Evolutionary conservation across 345 rosid species (phyloP).

Genomic region (Erucastrum elatum): DNA sequence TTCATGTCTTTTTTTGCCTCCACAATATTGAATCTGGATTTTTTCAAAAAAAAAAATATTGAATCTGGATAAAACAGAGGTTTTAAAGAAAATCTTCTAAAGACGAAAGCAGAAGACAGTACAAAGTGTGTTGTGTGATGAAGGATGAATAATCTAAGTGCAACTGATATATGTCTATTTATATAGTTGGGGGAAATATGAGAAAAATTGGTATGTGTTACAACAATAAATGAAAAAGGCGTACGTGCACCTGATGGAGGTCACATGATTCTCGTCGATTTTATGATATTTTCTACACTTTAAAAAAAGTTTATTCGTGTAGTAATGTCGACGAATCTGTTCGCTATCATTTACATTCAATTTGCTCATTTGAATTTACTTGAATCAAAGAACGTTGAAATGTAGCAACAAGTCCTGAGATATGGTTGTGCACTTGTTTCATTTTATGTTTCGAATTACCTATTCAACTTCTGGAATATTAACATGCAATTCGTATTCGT

Average conservation of each 20-base stretch:
- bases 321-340: not conserved
- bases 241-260: slow-evolving; percentile 42
- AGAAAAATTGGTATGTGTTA: slow-evolving; percentile 1
- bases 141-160: slow-evolving; percentile 9
- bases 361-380: slow-evolving; percentile 9
- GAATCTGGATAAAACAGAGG: not conserved
- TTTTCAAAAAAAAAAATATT: not conserved
- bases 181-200: slow-evolving; percentile 1
- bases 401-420: slow-evolving; percentile 3
- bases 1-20: not conserved
- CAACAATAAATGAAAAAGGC: slow-evolving; percentile 42
- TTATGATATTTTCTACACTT: slow-evolving; percentile 15
- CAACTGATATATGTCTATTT: slow-evolving; percentile 13
- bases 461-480: not conserved
- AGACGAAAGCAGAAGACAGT: slow-evolving; percentile 8
- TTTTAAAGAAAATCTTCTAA: slow-evolving; percentile 13
- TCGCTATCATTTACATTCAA: slow-evolving; percentile 11
- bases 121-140: not conserved
- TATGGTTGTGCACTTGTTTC: slow-evolving; percentile 3
- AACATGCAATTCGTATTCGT: not conserved
- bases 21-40: not conserved
- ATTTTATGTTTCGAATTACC: not conserved
- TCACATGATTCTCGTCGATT: slow-evolving; percentile 77
- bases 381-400: slow-evolving; percentile 9
- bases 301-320: not conserved